Evolutionary conservation across 2,329 filamentous ascomycete genomes (phyloP).

Genomic region (Trichoderma oligosporum): DNA sequence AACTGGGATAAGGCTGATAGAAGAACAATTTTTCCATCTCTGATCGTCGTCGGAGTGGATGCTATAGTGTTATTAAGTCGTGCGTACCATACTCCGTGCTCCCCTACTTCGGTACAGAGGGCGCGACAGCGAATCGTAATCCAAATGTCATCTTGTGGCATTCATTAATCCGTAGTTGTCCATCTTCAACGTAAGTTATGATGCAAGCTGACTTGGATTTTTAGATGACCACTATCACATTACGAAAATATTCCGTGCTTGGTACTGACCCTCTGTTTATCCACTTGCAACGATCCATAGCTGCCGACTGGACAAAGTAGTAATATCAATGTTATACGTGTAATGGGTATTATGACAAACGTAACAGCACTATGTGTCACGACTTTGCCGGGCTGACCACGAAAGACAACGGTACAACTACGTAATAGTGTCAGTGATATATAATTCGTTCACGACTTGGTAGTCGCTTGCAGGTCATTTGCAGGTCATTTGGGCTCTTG

Average conservation of each 20-base stretch:
- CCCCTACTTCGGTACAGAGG: no score
- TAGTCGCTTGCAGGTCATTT: neutral
- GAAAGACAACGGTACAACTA: neutral
- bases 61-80: neutral
- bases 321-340: no score
- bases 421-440: neutral
- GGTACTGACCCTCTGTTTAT: no score
- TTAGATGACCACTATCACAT: no score
- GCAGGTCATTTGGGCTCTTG: neutral
- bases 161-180: no score
- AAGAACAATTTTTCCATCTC: neutral
- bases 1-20: neutral
- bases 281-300: no score
- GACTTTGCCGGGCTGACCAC: neutral
- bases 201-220: no score
- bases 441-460: neutral
- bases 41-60: slow-evolving; percentile 7
- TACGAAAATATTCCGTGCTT: no score
- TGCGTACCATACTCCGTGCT: no score
- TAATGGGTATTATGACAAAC: neutral
- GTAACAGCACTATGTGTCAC: neutral
- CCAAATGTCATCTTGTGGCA: no score
- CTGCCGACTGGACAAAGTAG: no score
- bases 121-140: neutral
- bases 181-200: no score